Evolutionary conservation across 306 rosid species (phyloP), one percentile per base, ranked within the genome.

Genomic region (Castanospermum australe): DNA sequence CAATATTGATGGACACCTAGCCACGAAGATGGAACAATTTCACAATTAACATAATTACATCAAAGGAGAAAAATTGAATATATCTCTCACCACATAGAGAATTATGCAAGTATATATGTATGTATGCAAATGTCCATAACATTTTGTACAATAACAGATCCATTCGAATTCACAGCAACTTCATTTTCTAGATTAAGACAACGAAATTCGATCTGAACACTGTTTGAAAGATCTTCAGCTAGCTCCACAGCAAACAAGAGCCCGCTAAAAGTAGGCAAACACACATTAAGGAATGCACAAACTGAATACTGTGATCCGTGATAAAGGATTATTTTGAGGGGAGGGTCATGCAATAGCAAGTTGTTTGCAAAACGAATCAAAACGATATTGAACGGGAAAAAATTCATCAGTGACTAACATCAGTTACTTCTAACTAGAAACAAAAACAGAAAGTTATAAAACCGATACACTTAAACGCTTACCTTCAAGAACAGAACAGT

Each of bases 401-500:
- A 59, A 22, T 6, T 25, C 47, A 30, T 60, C 55, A 47, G n/a
- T 6, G 9, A 22, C 13, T 45, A 47, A 48, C 12, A 51, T 30
- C 15, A 70, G 32, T 18, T n/a, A n/a, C n/a, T n/a, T 63, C 5
- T 32, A 52, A 59, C n/a, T 13, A 47, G 33, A 61, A 60, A 48
- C 14, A 13, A 39, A 67, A 25, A 13, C 5, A 8, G 17, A 38
- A 62, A 75, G 82, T 22, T 44, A 62, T n/a, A 41, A 54, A 63
- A 75, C 20, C 10, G 3, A 69, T 15, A 48, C 47, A 42, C 24
- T 67, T 28, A 65, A 75, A 36, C 4, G 1, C 73, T 44, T 39
- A 85, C 88, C 88, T 81, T 79, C 50, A 57, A 65, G 21, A 25
- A 77, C 56, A 54, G 82, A 73, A 55, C 24, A 54, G 20, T 17